Percentiles rank a stretch among this genome's conserved stretches.
phyloP scores from a whole-genome alignment of 2,329 filamentous ascomycete genomes.

The Aspergillus sp. region DNA sequence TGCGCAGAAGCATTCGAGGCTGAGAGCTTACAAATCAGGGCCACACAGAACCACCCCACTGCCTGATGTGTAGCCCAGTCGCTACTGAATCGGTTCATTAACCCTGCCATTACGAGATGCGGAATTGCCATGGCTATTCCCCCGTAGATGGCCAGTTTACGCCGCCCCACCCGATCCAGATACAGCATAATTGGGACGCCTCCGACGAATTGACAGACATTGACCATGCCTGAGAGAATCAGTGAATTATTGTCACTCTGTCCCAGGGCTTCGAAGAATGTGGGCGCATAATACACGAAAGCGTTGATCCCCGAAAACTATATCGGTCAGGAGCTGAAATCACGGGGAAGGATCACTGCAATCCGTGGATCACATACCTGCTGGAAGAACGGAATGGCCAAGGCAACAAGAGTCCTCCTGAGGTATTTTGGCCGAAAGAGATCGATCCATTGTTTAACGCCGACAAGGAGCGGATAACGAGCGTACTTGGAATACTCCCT shows the following conservation, averaged over 20 bases:
- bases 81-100: conserved; percentile 23
- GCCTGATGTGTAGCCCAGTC: conserved; percentile 26
- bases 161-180: conserved; percentile 36
- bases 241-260: conserved; percentile 33
- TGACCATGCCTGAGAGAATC: conserved; percentile 38
- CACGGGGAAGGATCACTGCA: background rate
- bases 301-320: conserved; percentile 49
- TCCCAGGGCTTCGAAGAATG: conserved; percentile 47
- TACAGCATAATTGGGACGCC: conserved; percentile 29
- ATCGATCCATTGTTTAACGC: background rate
- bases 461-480: background rate
- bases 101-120: conserved; percentile 33
- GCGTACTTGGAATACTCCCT: background rate
- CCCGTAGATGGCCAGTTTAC: conserved; percentile 32
- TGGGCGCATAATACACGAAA: conserved; percentile 53
- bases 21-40: conserved; percentile 14
- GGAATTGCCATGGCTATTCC: conserved; percentile 31
- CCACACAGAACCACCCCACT: conserved; percentile 26
- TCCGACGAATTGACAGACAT: conserved; percentile 38
- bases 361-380: conserved; percentile 11
- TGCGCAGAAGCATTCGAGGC: background rate
- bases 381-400: conserved; percentile 48
- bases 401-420: conserved; percentile 31
- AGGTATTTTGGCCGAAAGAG: background rate
- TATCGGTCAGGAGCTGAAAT: background rate